These are phyloP conservation scores for Arthrobotrys sphaeroides DNA, from an alignment of 2,329 filamentous ascomycete genomes.

Conservation along the genomic window DNA sequence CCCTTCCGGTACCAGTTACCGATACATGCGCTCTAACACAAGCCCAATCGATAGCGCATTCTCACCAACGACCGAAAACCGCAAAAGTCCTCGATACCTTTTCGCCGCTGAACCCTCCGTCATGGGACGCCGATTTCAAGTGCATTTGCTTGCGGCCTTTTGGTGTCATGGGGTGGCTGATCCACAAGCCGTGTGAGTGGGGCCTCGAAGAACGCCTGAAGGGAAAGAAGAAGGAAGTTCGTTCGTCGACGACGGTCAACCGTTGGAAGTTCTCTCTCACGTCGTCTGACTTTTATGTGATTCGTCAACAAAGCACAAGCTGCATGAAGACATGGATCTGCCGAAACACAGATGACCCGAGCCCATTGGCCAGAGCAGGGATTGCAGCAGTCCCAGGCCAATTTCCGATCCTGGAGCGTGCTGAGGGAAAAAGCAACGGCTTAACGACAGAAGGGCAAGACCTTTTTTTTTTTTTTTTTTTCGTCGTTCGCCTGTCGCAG, in stretches of 20 bases:
- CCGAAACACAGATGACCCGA: conserved; percentile 43
- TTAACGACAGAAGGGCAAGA: conserved; percentile 16
- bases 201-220: conserved; percentile 11
- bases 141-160: conserved; percentile 42
- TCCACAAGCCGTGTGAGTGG: conserved; percentile 53
- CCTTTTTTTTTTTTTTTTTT: conserved; percentile 1
- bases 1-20: conserved; percentile 24
- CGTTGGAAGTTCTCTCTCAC: conserved; percentile 14
- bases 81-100: neutral
- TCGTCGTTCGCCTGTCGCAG: conserved; percentile 11
- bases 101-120: conserved; percentile 35
- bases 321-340: conserved; percentile 45
- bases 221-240: too few relatives aligned
- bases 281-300: conserved; percentile 50
- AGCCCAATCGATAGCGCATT: conserved; percentile 2
- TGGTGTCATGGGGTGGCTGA: conserved; percentile 51
- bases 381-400: conserved; percentile 50
- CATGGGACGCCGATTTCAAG: conserved; percentile 46
- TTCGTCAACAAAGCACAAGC: conserved; percentile 33
- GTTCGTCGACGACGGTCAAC: conserved; percentile 14
- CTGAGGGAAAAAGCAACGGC: conserved; percentile 23
- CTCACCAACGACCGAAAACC: conserved; percentile 34
- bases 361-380: conserved; percentile 44
- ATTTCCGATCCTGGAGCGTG: conserved; percentile 45
- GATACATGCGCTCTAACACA: conserved; percentile 39